These are phyloP conservation scores for Lumnitzera littorea DNA, from an alignment of 345 rosid genomes.

Conservation along the genomic window DNA sequence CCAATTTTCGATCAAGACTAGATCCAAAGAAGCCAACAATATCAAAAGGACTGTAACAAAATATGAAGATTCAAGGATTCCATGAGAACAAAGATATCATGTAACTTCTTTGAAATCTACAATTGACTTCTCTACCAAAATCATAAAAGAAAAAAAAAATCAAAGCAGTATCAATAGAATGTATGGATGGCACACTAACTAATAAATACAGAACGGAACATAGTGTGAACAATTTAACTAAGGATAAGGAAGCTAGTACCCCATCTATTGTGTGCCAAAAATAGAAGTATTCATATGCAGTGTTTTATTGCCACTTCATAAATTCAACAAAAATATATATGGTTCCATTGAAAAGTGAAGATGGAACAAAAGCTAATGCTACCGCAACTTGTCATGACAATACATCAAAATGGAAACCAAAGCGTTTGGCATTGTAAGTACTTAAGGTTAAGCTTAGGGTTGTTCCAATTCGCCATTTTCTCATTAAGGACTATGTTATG, in stretches of 20 bases:
- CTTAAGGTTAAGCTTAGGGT: constrained; percentile 71
- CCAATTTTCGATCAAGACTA: constrained; percentile 44
- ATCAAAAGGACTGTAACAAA: constrained; percentile 55
- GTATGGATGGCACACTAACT: constrained; percentile 19
- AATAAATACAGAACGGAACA: constrained; percentile 40
- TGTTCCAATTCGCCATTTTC: constrained; percentile 69
- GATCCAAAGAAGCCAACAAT: constrained; percentile 54
- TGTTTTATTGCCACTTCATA: constrained; percentile 73
- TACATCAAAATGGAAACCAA: constrained; percentile 79
- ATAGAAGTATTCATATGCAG: constrained; percentile 61
- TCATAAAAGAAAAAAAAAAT: constrained; percentile 35
- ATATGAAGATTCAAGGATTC: constrained; percentile 52
- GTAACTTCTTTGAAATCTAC: constrained; percentile 78
- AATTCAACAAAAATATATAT: constrained; percentile 38
- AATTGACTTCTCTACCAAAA: constrained; percentile 65
- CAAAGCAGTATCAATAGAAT: constrained; percentile 55
- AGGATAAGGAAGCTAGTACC: not conserved
- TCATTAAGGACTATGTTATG: constrained; percentile 60
- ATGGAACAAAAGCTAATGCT: constrained; percentile 56
- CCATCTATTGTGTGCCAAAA: constrained; percentile 63
- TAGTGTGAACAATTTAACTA: constrained; percentile 27
- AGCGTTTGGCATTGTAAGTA: constrained; percentile 67
- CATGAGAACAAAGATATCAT: constrained; percentile 71
- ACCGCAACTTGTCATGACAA: constrained; percentile 77
- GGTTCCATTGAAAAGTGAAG: constrained; percentile 53